Evolutionary conservation across 441 rosid genomes (phyloP).

Genomic region (Gossypium armourianum): DNA sequence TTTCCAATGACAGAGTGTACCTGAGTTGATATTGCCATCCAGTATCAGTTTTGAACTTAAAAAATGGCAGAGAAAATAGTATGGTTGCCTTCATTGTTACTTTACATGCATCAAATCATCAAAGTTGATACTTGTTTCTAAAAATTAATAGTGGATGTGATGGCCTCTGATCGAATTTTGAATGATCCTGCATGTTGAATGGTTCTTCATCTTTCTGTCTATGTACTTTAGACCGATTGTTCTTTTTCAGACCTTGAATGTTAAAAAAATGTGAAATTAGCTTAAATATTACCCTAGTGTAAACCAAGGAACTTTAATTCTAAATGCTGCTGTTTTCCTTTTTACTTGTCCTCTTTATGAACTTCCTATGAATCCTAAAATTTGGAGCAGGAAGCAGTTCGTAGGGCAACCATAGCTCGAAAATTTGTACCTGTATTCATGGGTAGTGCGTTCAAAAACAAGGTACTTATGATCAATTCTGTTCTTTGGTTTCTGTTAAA

Average conservation of each 20-base stretch:
- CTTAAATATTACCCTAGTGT: background rate
- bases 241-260: background rate
- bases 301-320: background rate
- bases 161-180: background rate
- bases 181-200: background rate
- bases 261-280: background rate
- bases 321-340: background rate
- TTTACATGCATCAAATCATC: background rate
- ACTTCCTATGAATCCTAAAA: slow-evolving; percentile 3
- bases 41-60: background rate
- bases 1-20: background rate
- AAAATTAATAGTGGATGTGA: background rate
- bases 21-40: background rate
- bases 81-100: background rate
- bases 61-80: background rate
- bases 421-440: slow-evolving; percentile 90
- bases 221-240: background rate
- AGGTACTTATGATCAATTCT: slow-evolving; percentile 37
- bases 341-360: background rate
- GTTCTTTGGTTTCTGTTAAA: background rate
- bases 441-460: slow-evolving; percentile 98
- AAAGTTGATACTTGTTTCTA: background rate
- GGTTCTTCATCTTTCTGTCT: background rate
- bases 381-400: slow-evolving; percentile 66
- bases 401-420: slow-evolving; percentile 72